These are phyloP conservation scores for Suhomyces kilbournensis DNA, from an alignment of 805 yeast species.

Conservation along the genomic window DNA sequence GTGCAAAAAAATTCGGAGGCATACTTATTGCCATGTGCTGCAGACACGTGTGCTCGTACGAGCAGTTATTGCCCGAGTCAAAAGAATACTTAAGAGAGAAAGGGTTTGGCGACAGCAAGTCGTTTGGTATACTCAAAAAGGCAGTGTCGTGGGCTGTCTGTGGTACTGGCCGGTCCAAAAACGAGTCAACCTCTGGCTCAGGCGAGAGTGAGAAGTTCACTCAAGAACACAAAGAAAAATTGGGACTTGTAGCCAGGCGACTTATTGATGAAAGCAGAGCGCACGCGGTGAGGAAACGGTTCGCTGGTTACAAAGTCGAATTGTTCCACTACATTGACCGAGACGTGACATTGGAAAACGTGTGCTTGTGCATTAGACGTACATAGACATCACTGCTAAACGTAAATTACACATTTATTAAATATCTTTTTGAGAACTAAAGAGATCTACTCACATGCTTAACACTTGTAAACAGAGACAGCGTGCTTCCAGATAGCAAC, in stretches of 20 bases:
- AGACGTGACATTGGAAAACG: slow-evolving; percentile 68
- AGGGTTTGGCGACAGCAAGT: slow-evolving; percentile 30
- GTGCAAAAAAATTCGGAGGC: slow-evolving; percentile 42
- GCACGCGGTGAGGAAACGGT: slow-evolving; percentile 36
- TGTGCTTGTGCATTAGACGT: slow-evolving; percentile 37
- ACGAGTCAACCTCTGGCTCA: slow-evolving; percentile 14
- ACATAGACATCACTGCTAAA: not conserved
- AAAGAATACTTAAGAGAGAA: slow-evolving; percentile 32
- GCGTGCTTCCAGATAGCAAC: slow-evolving; percentile 99
- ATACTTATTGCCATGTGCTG: slow-evolving; percentile 89
- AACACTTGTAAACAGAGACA: slow-evolving; percentile 70
- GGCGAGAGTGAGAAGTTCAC: slow-evolving; percentile 21
- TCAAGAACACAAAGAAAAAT: slow-evolving; percentile 44
- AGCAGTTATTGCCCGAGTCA: slow-evolving; percentile 51
- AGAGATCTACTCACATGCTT: slow-evolving; percentile 1
- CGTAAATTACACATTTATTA: slow-evolving; percentile 3
- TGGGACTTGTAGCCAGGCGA: slow-evolving; percentile 71
- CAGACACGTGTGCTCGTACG: slow-evolving; percentile 73
- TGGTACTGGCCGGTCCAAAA: slow-evolving; percentile 44
- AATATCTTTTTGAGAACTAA: slow-evolving; percentile 4
- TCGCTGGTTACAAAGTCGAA: slow-evolving; percentile 41
- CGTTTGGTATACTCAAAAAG: slow-evolving; percentile 52
- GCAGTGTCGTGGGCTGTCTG: slow-evolving; percentile 89
- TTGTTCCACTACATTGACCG: slow-evolving; percentile 58
- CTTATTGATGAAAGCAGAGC: slow-evolving; percentile 72